Evolutionary conservation across 192 early-diverging fungal genomes (phyloP).

Genomic region (Chytriomyces sp.): DNA sequence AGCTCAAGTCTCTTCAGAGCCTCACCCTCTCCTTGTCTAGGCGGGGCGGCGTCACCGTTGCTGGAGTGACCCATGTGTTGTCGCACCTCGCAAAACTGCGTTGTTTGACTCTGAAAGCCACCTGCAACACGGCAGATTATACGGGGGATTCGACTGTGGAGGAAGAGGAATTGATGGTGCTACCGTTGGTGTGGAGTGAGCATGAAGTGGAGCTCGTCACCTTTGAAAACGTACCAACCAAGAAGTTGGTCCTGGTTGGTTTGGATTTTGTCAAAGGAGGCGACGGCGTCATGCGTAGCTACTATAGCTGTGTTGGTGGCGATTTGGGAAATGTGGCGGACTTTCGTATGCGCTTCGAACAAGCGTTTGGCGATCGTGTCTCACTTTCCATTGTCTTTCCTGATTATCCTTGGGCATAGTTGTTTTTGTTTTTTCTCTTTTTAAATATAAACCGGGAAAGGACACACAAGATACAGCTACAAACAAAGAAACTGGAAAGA

Average conservation of each 20-base stretch:
- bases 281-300: conserved; percentile 20
- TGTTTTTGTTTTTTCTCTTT: not conserved
- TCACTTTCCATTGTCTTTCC: not conserved
- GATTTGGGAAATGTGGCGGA: conserved; percentile 23
- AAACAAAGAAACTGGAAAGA: conserved; percentile 1
- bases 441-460: not conserved
- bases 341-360: conserved; percentile 9
- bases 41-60: not conserved
- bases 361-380: not conserved
- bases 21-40: conserved; percentile 4
- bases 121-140: conserved; percentile 2
- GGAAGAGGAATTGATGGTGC: conserved; percentile 24
- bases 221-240: not conserved
- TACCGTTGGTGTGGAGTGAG: conserved; percentile 12
- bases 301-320: conserved; percentile 14
- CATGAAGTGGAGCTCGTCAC: not conserved
- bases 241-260: conserved; percentile 17
- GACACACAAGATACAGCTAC: not conserved
- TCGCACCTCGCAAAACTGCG: not conserved
- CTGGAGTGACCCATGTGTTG: not conserved
- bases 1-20: not conserved
- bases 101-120: conserved; percentile 4
- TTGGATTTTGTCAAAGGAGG: conserved; percentile 30
- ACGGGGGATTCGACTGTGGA: conserved; percentile 28
- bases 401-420: not conserved